Percentiles rank a stretch among this genome's conserved stretches.
Conservation (phyloP, 352 stramenopile species). For the Globisporangium emineosum region DNA sequence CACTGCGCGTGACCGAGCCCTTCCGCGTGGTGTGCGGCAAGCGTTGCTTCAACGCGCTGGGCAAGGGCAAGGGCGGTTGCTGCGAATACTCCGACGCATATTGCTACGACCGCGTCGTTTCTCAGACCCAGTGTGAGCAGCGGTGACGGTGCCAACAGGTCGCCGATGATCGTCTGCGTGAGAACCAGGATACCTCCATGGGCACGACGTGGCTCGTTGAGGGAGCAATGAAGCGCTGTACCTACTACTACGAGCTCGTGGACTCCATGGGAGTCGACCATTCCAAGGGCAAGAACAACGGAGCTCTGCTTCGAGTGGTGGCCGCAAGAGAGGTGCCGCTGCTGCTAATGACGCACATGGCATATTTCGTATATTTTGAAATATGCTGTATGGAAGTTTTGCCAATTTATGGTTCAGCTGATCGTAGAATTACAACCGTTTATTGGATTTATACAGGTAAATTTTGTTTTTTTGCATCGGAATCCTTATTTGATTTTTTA, state of each 20-base stretch:
- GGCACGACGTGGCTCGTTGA: slow-evolving; percentile 2
- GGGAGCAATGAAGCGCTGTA: slow-evolving; percentile 13
- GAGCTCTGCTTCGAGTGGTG: not conserved
- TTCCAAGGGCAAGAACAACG: not conserved
- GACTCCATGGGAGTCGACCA: slow-evolving; percentile 12
- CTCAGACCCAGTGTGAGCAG: no score
- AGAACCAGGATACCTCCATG: slow-evolving; percentile 4
- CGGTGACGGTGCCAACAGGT: no score
- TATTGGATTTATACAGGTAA: no score
- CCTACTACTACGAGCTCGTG: slow-evolving; percentile 18
- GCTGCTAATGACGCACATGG: no score
- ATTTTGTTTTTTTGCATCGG: no score
- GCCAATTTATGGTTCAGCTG: no score
- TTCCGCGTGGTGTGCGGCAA: slow-evolving; percentile 18
- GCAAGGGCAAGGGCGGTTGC: slow-evolving; percentile 4
- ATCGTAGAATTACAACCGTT: no score
- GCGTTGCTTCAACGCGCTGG: slow-evolving; percentile 19
- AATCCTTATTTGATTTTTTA: no score
- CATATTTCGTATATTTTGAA: no score
- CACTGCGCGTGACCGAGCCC: slow-evolving; percentile 14
- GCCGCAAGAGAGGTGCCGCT: slow-evolving; percentile 5
- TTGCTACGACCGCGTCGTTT: no score
- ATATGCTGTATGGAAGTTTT: no score
- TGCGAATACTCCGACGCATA: no score
- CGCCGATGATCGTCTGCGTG: not conserved